These are phyloP conservation scores for Phytopythium aichiense DNA, from an alignment of 352 stramenopile species.

Conservation along the genomic window DNA sequence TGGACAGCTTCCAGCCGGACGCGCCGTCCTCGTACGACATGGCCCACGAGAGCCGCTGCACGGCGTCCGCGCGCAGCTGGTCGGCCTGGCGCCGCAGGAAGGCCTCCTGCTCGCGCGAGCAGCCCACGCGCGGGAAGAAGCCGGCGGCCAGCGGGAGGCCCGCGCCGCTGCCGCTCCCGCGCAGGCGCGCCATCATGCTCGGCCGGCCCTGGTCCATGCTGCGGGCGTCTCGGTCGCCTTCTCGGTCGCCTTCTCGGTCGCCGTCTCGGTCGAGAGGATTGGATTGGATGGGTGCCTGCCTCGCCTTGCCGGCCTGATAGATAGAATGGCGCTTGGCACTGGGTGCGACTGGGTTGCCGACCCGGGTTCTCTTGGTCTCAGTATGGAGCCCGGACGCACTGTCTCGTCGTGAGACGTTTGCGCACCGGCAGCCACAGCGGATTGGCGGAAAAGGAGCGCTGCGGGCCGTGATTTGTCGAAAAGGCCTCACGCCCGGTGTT, in stretches of 20 bases:
- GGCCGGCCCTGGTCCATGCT: constrained; percentile 15
- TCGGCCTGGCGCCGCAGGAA: constrained; percentile 30
- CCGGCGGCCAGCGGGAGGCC: constrained; percentile 38
- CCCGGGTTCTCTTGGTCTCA: neutral
- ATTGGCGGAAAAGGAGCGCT: neutral
- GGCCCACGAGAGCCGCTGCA: constrained; percentile 42
- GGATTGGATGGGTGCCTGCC: constrained; percentile 1
- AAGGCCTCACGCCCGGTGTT: neutral
- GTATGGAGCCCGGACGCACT: neutral
- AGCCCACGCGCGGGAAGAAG: constrained; percentile 41
- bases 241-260: no score
- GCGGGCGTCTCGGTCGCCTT: no score
- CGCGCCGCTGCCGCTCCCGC: constrained; percentile 11
- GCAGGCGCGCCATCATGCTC: constrained; percentile 35
- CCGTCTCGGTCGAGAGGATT: neutral
- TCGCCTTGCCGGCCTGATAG: no score
- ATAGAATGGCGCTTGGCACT: neutral
- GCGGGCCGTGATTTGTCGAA: neutral
- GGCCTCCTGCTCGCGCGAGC: constrained; percentile 33
- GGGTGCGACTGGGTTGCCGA: neutral
- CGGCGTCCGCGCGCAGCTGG: constrained; percentile 29
- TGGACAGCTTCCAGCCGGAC: constrained; percentile 65
- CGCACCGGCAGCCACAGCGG: neutral
- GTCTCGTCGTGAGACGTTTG: constrained; percentile 3
- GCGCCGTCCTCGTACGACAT: constrained; percentile 58